These are phyloP conservation scores for Aspergillus brunneoviolaceus DNA, from an alignment of 2,329 filamentous ascomycete species.

Conservation along the genomic window DNA sequence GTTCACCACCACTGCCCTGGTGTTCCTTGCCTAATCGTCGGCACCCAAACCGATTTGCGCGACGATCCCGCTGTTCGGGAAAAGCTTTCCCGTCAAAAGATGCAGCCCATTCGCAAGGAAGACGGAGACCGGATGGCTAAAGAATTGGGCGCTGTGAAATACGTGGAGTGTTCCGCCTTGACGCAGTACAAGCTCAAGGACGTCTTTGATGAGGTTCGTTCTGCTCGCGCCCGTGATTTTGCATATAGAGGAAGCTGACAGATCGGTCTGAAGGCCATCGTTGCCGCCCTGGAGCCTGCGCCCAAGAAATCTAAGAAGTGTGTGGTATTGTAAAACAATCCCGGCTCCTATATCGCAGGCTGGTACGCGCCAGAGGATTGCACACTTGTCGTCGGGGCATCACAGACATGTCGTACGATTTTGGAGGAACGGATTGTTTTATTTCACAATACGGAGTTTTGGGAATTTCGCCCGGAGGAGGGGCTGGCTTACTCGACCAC, in stretches of 20 bases:
- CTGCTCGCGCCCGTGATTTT: not conserved
- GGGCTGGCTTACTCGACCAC: slow-evolving; percentile 7
- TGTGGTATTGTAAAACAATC: slow-evolving; percentile 60
- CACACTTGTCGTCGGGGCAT: slow-evolving; percentile 8
- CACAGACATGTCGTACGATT: slow-evolving; percentile 15
- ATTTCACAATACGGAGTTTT: slow-evolving; percentile 12
- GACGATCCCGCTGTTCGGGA: slow-evolving; percentile 84
- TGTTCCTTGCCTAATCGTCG: slow-evolving; percentile 95
- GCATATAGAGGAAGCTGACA: slow-evolving; percentile 5
- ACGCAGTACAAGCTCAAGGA: slow-evolving; percentile 99
- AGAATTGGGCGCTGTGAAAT: slow-evolving; percentile 96
- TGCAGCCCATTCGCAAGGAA: slow-evolving; percentile 86
- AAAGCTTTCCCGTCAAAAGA: slow-evolving; percentile 93
- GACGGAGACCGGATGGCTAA: slow-evolving; percentile 96
- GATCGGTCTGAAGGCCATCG: slow-evolving; percentile 68
- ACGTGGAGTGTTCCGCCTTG: slow-evolving; percentile 96
- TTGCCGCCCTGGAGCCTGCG: slow-evolving; percentile 85
- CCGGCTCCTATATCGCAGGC: slow-evolving; percentile 11
- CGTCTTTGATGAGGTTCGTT: slow-evolving; percentile 90
- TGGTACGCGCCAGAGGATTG: slow-evolving; percentile 9
- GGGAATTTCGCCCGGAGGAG: slow-evolving; percentile 5
- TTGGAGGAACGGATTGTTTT: slow-evolving; percentile 13
- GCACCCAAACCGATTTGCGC: slow-evolving; percentile 93
- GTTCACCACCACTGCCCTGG: slow-evolving; percentile 98
- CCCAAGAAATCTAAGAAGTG: slow-evolving; percentile 79